Evolutionary conservation across 148 eudicot species (phyloP), one percentile per base, ranked within the genome.

Genomic region (Pharnaceum exiguum): DNA sequence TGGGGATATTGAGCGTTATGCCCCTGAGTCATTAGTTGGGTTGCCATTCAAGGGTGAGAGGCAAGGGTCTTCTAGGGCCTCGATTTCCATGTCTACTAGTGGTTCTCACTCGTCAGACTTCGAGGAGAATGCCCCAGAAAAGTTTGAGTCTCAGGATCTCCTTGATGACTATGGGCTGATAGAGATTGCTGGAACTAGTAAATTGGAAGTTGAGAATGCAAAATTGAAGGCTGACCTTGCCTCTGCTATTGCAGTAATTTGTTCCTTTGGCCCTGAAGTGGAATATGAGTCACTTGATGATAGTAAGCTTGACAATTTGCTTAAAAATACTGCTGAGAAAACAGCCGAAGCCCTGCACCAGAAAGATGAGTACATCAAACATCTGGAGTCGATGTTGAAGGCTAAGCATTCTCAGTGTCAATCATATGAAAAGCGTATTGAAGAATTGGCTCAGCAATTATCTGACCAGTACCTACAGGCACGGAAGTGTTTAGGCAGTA

Each of bases 151-250:
- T 11, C 67, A 68, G 35, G 85, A 82, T 49, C 59, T 66, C 15
- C 71, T 88, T 29, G 87, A 81, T 50, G 78, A 67, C 33, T 82
- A 76, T 45, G 95, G 83, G 32, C 56, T 94, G 73, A 62, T 80
- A 15, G 96, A 94, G 71, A 77, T 94, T 69, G 89, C 95, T 56
- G 99, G 99, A 44, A 89, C 99, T 63, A 84, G 95, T 72, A 86
- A 75, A 49, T 48, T 89, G 68, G 96, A 94, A 73, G 99, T 94
- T 42, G 96, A 94, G 68, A 94, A 94, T 74, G 96, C 99, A 27
- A 89, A 83, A 43, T 66, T 94, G 39, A 89, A 82, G 75, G 99
- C 96, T 26, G 95, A 89, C 35, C 91, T 94, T 63, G 99, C 99
- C 69, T 86, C 99, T 40, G 89, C 90, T 44, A 82, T 94, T 66